These are phyloP conservation scores for Xylaria hypoxylon DNA, from an alignment of 2,329 filamentous ascomycete species.

Conservation along the genomic window DNA sequence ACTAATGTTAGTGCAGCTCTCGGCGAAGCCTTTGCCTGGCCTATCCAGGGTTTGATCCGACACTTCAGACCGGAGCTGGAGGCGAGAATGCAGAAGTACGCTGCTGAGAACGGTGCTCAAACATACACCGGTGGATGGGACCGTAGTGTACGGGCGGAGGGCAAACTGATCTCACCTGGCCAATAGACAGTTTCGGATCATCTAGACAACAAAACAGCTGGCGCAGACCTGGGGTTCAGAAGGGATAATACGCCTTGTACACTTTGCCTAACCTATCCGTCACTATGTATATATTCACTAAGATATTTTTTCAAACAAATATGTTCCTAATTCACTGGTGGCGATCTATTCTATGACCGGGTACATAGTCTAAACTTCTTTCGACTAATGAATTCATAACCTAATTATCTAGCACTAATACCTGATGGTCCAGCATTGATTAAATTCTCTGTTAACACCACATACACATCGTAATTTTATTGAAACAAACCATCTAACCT, in stretches of 20 bases:
- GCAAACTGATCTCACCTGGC: slow-evolving; percentile 87
- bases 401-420: not conserved
- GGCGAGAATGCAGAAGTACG: slow-evolving; percentile 86
- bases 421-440: not conserved
- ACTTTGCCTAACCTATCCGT: slow-evolving; percentile 35
- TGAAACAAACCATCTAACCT: no score
- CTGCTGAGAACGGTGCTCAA: slow-evolving; percentile 76
- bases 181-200: slow-evolving; percentile 69
- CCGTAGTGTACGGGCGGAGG: slow-evolving; percentile 78
- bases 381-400: not conserved
- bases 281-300: slow-evolving; percentile 42
- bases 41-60: slow-evolving; percentile 95
- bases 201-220: slow-evolving; percentile 34
- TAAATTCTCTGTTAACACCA: not conserved
- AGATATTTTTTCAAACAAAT: slow-evolving; percentile 19
- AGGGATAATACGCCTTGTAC: slow-evolving; percentile 36
- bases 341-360: not conserved
- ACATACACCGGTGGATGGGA: slow-evolving; percentile 90
- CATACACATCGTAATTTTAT: no score
- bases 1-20: slow-evolving; percentile 68
- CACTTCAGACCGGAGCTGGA: slow-evolving; percentile 98
- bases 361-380: not conserved
- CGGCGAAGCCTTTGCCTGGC: slow-evolving; percentile 98
- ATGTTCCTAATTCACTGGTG: slow-evolving; percentile 17
- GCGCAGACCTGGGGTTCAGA: slow-evolving; percentile 35